A percentile compares a stretch with the other conserved stretches of the same genome.
phyloP scores from a whole-genome alignment of 192 early-diverging fungal genomes.

The Phlyctochytrium planicorne region DNA sequence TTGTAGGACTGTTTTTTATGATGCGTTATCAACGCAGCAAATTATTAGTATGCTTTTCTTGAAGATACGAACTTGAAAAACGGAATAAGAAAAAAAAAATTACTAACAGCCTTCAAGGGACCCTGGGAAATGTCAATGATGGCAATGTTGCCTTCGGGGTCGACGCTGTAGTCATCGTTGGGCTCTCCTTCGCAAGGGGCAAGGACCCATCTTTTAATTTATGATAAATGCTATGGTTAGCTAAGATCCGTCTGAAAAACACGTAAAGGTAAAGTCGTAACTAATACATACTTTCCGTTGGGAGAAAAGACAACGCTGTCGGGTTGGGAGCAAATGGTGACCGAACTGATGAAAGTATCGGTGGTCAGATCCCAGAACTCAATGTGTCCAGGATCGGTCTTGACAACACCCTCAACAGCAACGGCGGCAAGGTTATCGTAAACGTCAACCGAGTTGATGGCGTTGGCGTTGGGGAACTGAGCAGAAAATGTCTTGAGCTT shows the following conservation, averaged over 20 bases:
- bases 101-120: not conserved
- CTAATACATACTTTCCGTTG: not conserved
- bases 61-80: not conserved
- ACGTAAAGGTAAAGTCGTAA: too few species aligned
- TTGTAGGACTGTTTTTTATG: not conserved
- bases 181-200: not conserved
- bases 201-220: too few species aligned
- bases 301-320: not conserved
- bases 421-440: not conserved
- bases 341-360: not conserved
- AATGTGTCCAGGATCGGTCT: not conserved
- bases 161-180: not conserved
- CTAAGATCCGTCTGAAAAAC: too few species aligned
- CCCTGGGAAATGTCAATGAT: not conserved
- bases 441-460: not conserved
- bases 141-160: not conserved
- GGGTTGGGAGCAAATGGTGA: not conserved
- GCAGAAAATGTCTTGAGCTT: not conserved
- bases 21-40: too few species aligned
- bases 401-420: not conserved
- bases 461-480: not conserved
- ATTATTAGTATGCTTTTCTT: too few species aligned
- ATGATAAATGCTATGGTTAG: too few species aligned
- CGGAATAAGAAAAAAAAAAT: not conserved
- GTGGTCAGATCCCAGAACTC: conserved; percentile 1